Conservation (phyloP, 805 yeast species). For the Sugiyamaella lignohabitans region DNA sequence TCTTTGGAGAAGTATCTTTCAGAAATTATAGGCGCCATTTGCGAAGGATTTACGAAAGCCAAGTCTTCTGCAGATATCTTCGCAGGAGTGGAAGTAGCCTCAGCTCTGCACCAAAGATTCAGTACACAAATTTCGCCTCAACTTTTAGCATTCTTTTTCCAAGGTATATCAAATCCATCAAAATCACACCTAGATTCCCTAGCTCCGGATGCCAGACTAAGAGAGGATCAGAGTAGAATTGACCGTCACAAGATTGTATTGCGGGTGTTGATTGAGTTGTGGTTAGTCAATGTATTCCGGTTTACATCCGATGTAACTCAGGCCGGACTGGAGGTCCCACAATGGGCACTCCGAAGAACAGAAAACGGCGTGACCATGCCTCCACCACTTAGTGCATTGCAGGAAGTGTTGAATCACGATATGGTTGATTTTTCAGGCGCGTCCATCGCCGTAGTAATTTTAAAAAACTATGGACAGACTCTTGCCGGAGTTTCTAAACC, state of each 20-base stretch:
- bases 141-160: conserved; percentile 35
- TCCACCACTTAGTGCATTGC: conserved; percentile 39
- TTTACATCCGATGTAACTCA: conserved; percentile 38
- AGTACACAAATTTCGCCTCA: conserved; percentile 44
- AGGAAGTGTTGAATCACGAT: conserved; percentile 41
- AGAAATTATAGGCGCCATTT: conserved; percentile 57
- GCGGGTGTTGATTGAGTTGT: conserved; percentile 51
- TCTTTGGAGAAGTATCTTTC: conserved; percentile 68
- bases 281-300: conserved; percentile 50
- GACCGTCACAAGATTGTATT: conserved; percentile 42
- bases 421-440: conserved; percentile 21
- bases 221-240: conserved; percentile 40
- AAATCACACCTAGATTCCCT: conserved; percentile 18
- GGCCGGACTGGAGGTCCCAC: conserved; percentile 34
- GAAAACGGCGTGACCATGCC: conserved; percentile 29
- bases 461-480: conserved; percentile 52
- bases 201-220: conserved; percentile 32
- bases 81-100: conserved; percentile 60
- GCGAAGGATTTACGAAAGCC: conserved; percentile 54
- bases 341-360: conserved; percentile 32
- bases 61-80: conserved; percentile 49
- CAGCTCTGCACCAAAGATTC: conserved; percentile 76
- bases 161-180: conserved; percentile 23
- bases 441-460: conserved; percentile 28
- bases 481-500: conserved; percentile 4